Base-by-base conservation (phyloP, 1,284 basidiomycete species). In the Psilocybe mexicana region DNA sequence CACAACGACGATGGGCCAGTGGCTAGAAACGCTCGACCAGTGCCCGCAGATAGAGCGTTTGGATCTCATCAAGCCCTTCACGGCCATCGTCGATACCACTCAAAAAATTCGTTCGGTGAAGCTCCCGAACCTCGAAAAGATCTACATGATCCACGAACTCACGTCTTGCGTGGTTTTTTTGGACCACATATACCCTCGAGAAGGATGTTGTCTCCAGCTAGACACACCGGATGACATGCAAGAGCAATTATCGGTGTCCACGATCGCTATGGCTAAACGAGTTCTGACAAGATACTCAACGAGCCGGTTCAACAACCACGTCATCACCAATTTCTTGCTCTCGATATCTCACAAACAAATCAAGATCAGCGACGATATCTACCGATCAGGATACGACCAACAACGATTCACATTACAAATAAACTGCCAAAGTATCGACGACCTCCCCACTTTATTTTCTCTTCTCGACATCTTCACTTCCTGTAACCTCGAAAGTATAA, bases 161-260 rank as follows among this genome's bases (percentile, higher is more conserved):
- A 25, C 40, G 7, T 10, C 55, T 3, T 56, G 48, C 23, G 10
- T 33, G 6, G 33, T 56, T 30, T 44, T 56, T 23, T 18, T 51
- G 24, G 48, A 43, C 24, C 48, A 49, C 12, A 51, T 51, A 2
- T 8, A 45, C 6, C 55, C 55, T 28, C 14, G 48, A 24, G 8
- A 6, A 18, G 25, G 43, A 6, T 56, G 55, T 26, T 43, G 26
- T 4, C 43, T 55, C 3, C 33, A n/a, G 2, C 10, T 50, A 8
- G 26, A 40, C 30, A 56, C 48, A 3, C 36, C 43, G 3, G 55
- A 56, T 26, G 54, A 55, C 30, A 35, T 24, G 25, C 46, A 55
- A n/a, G 46, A 55, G 14, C 46, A 45, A n/a, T n/a, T 46, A 3
- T 14, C 24, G 3, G 2, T 30, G 3, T 23, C 43, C 7, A 44